Conservation (phyloP, 768 basidiomycete species). For the Postia placenta region DNA sequence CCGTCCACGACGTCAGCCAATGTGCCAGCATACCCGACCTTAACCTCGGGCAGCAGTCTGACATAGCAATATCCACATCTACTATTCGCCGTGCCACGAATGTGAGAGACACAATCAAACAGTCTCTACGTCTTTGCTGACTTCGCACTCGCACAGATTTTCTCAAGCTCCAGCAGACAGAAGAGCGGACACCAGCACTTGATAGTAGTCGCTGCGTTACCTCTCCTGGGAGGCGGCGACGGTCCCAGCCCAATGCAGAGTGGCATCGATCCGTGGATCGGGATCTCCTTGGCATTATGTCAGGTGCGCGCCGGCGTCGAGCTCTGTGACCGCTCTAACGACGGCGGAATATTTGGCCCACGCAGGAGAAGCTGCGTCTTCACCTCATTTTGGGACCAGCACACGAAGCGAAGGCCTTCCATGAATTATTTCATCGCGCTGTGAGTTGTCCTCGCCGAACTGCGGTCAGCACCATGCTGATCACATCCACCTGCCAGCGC, state of each 20-base stretch:
- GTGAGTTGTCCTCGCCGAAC: constrained; percentile 2
- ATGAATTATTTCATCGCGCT: constrained; percentile 36
- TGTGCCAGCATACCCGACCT: constrained; percentile 15
- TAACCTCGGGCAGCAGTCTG: constrained; percentile 9
- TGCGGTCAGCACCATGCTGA: neutral
- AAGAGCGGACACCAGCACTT: neutral
- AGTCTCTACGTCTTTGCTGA: neutral
- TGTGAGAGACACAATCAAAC: constrained; percentile 7
- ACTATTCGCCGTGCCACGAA: constrained; percentile 15
- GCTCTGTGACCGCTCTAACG: neutral
- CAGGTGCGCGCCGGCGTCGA: constrained; percentile 8
- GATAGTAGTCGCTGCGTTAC: constrained; percentile 16
- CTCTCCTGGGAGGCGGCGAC: neutral
- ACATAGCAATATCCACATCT: constrained; percentile 13
- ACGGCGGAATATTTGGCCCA: constrained; percentile 25
- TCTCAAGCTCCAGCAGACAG: neutral
- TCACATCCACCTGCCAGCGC: constrained; percentile 7
- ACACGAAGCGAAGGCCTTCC: constrained; percentile 40
- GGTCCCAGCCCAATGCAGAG: neutral
- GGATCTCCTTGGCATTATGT: constrained; percentile 13
- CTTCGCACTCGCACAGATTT: neutral
- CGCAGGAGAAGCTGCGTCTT: constrained; percentile 48
- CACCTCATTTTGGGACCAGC: constrained; percentile 49
- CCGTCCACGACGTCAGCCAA: constrained; percentile 7
- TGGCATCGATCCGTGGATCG: constrained; percentile 22